Conservation (phyloP, 2,329 filamentous ascomycete genomes). For the Elsinoe batatas region DNA sequence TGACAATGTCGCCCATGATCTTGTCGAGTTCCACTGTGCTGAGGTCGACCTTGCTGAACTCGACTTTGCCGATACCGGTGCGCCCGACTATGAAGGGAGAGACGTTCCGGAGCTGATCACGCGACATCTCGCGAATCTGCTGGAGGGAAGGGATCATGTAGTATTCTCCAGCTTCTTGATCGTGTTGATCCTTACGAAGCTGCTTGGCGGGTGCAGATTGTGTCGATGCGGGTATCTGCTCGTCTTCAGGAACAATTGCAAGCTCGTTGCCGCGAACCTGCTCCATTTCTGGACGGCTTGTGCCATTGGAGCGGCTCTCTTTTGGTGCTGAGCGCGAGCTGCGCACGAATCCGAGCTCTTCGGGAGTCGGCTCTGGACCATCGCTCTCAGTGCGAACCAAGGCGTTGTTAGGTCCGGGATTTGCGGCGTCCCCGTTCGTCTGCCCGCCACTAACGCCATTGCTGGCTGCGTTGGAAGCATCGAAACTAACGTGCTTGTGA, state of each 20-base stretch:
- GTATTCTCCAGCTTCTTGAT: slow-evolving; percentile 62
- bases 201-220: slow-evolving; percentile 12
- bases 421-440: slow-evolving; percentile 28
- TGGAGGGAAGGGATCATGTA: slow-evolving; percentile 72
- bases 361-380: slow-evolving; percentile 44
- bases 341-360: slow-evolving; percentile 52
- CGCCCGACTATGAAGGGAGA: slow-evolving; percentile 72
- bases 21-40: slow-evolving; percentile 68
- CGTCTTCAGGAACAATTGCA: slow-evolving; percentile 67
- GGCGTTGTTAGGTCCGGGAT: slow-evolving; percentile 38
- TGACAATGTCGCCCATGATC: slow-evolving; percentile 67
- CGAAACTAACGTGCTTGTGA: slow-evolving; percentile 91
- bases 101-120: slow-evolving; percentile 66
- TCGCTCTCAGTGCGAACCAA: slow-evolving; percentile 40
- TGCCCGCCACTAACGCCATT: slow-evolving; percentile 19
- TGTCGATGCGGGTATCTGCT: slow-evolving; percentile 24
- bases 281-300: slow-evolving; percentile 54
- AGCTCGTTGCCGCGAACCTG: slow-evolving; percentile 62
- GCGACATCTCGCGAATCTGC: slow-evolving; percentile 69
- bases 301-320: slow-evolving; percentile 28
- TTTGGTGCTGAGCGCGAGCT: slow-evolving; percentile 32
- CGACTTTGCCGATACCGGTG: slow-evolving; percentile 67
- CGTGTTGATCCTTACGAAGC: slow-evolving; percentile 20
- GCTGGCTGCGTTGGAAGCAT: slow-evolving; percentile 42
- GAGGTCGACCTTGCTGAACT: slow-evolving; percentile 77